Conservation (phyloP, 768 basidiomycete genomes). For the Psilocybe cubensis region DNA sequence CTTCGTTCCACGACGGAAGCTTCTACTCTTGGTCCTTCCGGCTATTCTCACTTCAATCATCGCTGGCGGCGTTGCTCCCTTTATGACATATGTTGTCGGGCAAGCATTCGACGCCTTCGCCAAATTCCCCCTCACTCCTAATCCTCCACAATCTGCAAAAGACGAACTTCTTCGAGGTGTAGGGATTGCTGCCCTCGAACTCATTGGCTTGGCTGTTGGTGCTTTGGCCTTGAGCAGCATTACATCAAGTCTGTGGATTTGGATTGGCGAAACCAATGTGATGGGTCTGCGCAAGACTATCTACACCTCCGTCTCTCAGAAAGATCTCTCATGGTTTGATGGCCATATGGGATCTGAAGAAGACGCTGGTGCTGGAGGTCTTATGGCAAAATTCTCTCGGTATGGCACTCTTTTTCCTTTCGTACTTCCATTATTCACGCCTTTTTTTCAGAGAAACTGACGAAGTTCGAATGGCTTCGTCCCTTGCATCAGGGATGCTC, state of each 20-base stretch:
- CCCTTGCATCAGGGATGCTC: slow-evolving; percentile 76
- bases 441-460: slow-evolving; percentile 79
- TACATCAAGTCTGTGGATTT: slow-evolving; percentile 84
- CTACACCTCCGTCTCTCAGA: slow-evolving; percentile 65
- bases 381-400: slow-evolving; percentile 94
- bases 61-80: slow-evolving; percentile 76
- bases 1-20: slow-evolving; percentile 59
- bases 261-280: slow-evolving; percentile 82
- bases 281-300: slow-evolving; percentile 68
- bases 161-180: slow-evolving; percentile 57
- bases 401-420: slow-evolving; percentile 29
- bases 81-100: slow-evolving; percentile 86
- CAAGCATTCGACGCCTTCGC: slow-evolving; percentile 77
- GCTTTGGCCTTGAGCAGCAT: slow-evolving; percentile 74
- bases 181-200: slow-evolving; percentile 63
- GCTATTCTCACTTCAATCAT: slow-evolving; percentile 63
- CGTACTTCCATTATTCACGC: not conserved
- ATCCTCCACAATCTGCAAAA: slow-evolving; percentile 43
- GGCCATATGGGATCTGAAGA: slow-evolving; percentile 64
- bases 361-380: slow-evolving; percentile 77
- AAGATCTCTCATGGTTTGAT: slow-evolving; percentile 95
- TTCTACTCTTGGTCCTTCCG: slow-evolving; percentile 62
- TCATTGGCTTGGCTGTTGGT: slow-evolving; percentile 66
- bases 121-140: slow-evolving; percentile 35
- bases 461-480: slow-evolving; percentile 85